phyloP scores from a whole-genome alignment of 441 rosid genomes.

The Manihot esculenta region DNA sequence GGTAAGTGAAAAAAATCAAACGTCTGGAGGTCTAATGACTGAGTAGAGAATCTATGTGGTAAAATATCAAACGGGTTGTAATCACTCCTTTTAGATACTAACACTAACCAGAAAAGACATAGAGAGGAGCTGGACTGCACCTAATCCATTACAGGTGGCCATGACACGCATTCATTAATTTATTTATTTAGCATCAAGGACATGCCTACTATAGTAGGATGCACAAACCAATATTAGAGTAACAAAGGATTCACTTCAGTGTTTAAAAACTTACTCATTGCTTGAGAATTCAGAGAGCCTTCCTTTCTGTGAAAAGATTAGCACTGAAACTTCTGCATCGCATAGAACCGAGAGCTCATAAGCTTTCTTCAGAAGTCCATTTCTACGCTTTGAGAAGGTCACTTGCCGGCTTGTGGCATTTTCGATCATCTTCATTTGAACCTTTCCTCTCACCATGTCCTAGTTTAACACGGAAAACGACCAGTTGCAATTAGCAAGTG shows the following conservation, averaged over 20 bases:
- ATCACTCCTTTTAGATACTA: neutral
- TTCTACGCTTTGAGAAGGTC: constrained; percentile 69
- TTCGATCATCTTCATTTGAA: constrained; percentile 67
- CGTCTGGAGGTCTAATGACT: constrained; percentile 15
- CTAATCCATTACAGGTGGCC: too few species aligned
- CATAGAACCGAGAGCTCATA: constrained; percentile 67
- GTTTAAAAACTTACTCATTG: constrained; percentile 37
- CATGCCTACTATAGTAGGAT: too few species aligned
- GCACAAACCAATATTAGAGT: too few species aligned
- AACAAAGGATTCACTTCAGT: too few species aligned
- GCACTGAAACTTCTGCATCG: constrained; percentile 68
- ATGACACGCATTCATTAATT: too few species aligned
- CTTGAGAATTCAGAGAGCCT: constrained; percentile 52
- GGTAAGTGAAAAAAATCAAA: neutral
- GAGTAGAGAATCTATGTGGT: constrained; percentile 19
- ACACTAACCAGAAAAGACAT: neutral
- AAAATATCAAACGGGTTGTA: constrained; percentile 10
- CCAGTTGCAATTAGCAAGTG: constrained; percentile 1
- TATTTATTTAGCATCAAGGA: too few species aligned
- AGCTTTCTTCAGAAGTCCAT: constrained; percentile 73
- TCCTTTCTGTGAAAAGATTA: constrained; percentile 65
- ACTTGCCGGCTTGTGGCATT: constrained; percentile 68
- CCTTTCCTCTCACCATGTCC: constrained; percentile 72
- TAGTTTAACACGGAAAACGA: constrained; percentile 11
- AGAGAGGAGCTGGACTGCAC: neutral